A percentile compares a stretch with the other conserved stretches of the same genome.
These are phyloP conservation scores for Aspergillus proliferans DNA, from an alignment of 2,329 filamentous ascomycete genomes.

Conservation along the genomic window DNA sequence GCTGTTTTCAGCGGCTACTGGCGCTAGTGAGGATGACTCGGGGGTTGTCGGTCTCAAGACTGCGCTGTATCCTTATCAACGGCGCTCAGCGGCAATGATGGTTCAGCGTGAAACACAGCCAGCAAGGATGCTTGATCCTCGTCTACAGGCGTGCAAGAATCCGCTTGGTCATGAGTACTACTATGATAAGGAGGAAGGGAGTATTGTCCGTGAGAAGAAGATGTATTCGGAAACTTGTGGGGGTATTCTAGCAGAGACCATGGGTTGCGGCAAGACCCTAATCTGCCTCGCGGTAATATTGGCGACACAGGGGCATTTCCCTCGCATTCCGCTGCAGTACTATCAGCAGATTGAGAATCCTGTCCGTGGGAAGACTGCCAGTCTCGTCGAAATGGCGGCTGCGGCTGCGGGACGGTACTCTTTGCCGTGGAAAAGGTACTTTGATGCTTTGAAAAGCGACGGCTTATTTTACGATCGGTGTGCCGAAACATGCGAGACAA, in stretches of 20 bases:
- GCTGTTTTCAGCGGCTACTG: slow-evolving; percentile 20
- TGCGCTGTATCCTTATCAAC: slow-evolving; percentile 69
- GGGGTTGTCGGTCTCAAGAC: slow-evolving; percentile 45
- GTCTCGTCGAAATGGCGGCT: slow-evolving; percentile 70
- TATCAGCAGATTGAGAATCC: slow-evolving; percentile 44
- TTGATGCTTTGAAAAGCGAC: slow-evolving; percentile 47
- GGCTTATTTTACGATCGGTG: slow-evolving; percentile 52
- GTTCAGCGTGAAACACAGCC: slow-evolving; percentile 69
- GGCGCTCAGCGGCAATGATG: slow-evolving; percentile 75
- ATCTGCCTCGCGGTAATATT: slow-evolving; percentile 75
- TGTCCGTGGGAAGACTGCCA: slow-evolving; percentile 48
- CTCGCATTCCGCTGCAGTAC: slow-evolving; percentile 55
- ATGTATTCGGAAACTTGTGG: slow-evolving; percentile 69
- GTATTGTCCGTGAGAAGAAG: slow-evolving; percentile 58
- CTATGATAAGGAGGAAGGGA: slow-evolving; percentile 59
- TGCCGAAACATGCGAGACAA: slow-evolving; percentile 50
- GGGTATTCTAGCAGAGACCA: slow-evolving; percentile 51
- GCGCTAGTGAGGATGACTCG: slow-evolving; percentile 9
- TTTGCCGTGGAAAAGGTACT: slow-evolving; percentile 63
- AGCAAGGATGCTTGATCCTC: slow-evolving; percentile 62
- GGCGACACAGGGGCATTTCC: slow-evolving; percentile 64
- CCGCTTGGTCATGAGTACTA: slow-evolving; percentile 62
- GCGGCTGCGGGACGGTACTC: slow-evolving; percentile 60
- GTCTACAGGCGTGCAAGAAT: slow-evolving; percentile 56
- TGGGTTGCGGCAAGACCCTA: slow-evolving; percentile 71